These are phyloP conservation scores for Phytophthora boehmeriae DNA, from an alignment of 352 stramenopile genomes.

Conservation along the genomic window DNA sequence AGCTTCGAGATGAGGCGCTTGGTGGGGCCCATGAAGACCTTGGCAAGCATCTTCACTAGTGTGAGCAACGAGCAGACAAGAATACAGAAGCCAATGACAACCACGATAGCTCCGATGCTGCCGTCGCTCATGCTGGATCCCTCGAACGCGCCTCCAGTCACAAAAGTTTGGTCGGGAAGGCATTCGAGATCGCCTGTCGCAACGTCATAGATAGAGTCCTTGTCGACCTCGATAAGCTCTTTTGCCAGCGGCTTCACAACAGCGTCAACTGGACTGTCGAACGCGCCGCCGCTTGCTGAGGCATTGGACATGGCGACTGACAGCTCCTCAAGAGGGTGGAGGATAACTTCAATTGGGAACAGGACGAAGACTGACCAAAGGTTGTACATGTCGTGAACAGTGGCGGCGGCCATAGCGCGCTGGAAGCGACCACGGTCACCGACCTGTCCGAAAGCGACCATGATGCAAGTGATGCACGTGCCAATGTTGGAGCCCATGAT, in stretches of 20 bases:
- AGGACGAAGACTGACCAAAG: conserved; percentile 80
- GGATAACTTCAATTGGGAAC: conserved; percentile 74
- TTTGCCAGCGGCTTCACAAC: conserved; percentile 49
- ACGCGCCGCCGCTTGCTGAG: conserved; percentile 38
- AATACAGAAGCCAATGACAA: conserved; percentile 50
- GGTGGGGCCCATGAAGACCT: conserved; percentile 82
- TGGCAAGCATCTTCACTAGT: conserved; percentile 60
- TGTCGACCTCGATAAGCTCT: conserved; percentile 46
- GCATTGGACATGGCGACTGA: conserved; percentile 48
- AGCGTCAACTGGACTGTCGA: conserved; percentile 47
- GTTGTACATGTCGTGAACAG: conserved; percentile 88
- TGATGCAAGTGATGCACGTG: conserved; percentile 90
- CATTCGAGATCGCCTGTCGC: conserved; percentile 40
- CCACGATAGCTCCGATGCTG: conserved; percentile 50
- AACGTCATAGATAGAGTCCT: conserved; percentile 42
- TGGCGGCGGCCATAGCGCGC: conserved; percentile 61
- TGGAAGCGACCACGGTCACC: conserved; percentile 71
- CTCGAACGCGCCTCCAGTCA: conserved; percentile 45
- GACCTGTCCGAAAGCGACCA: conserved; percentile 90
- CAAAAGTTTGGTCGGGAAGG: conserved; percentile 32
- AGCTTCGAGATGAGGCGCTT: conserved; percentile 86
- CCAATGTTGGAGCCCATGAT: conserved; percentile 94
- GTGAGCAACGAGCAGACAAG: conserved; percentile 53
- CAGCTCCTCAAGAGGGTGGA: conserved; percentile 65
- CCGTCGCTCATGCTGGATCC: conserved; percentile 40